Percentiles rank a stretch among this genome's conserved stretches.
These are phyloP conservation scores for Fusarium sp. DNA, from an alignment of 2,329 filamentous ascomycete species.

Conservation along the genomic window DNA sequence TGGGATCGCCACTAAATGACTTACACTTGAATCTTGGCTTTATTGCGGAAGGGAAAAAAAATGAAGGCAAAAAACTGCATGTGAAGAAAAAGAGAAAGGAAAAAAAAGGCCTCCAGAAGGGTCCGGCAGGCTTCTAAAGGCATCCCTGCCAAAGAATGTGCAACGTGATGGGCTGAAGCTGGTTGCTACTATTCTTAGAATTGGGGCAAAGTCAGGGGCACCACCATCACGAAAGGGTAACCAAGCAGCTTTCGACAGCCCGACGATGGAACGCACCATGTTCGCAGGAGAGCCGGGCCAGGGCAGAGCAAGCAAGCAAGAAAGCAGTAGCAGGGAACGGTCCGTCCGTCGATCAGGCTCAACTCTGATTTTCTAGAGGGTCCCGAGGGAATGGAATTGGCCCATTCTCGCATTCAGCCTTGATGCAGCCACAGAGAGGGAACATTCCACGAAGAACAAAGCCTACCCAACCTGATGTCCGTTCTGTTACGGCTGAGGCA, in stretches of 20 bases:
- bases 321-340: constrained; percentile 37
- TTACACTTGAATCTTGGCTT: constrained; percentile 21
- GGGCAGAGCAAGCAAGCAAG: too few relatives aligned
- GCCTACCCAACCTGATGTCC: not conserved
- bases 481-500: constrained; percentile 8
- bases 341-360: constrained; percentile 39
- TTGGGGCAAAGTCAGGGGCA: constrained; percentile 44
- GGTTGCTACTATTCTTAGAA: constrained; percentile 41
- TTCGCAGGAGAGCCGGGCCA: constrained; percentile 15
- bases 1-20: constrained; percentile 26
- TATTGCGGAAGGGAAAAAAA: not conserved
- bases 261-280: constrained; percentile 6
- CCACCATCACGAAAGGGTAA: constrained; percentile 32
- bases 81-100: constrained; percentile 5
- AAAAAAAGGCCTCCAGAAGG: constrained; percentile 8
- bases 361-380: constrained; percentile 10
- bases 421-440: constrained; percentile 3
- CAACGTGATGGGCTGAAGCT: not conserved
- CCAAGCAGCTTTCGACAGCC: constrained; percentile 10
- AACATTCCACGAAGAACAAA: not conserved
- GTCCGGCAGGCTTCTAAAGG: constrained; percentile 14
- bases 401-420: constrained; percentile 3
- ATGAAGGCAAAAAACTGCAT: constrained; percentile 13
- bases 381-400: constrained; percentile 23
- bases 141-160: constrained; percentile 27